Evolutionary conservation across 345 rosid genomes (phyloP).

Genomic region (Dovyalis caffra): DNA sequence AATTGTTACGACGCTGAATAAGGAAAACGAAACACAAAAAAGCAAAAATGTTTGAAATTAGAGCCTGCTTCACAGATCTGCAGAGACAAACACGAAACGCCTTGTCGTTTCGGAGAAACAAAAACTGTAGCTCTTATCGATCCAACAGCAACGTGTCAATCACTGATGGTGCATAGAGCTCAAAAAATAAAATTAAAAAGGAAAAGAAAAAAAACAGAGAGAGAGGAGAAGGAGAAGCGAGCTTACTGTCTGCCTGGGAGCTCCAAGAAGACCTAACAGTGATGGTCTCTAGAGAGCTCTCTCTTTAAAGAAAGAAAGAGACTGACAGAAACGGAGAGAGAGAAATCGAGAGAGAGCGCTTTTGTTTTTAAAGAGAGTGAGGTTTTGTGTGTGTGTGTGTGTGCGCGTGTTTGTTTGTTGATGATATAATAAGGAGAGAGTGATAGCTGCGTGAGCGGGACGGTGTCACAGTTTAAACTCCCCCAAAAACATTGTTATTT

Average conservation of each 20-base stretch:
- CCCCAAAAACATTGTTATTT: conserved; percentile 1
- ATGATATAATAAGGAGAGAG: conserved; percentile 19
- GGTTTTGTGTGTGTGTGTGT: background rate
- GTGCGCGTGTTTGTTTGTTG: background rate
- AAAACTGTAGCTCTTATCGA: conserved; percentile 7
- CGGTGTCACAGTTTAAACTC: conserved; percentile 56
- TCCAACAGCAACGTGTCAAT: conserved; percentile 19
- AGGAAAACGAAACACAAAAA: background rate
- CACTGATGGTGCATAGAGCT: background rate
- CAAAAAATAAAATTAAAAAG: background rate
- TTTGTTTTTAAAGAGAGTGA: conserved; percentile 7
- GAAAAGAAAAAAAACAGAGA: background rate
- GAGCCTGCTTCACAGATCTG: conserved; percentile 37
- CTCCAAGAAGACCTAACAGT: conserved; percentile 27
- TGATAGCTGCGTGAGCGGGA: conserved; percentile 57
- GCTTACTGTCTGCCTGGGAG: conserved; percentile 36
- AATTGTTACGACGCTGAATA: background rate
- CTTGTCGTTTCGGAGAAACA: conserved; percentile 1
- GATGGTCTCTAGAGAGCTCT: conserved; percentile 28
- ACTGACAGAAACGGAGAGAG: background rate
- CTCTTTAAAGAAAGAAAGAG: background rate
- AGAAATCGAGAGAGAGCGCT: too few relatives aligned
- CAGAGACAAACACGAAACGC: conserved; percentile 16
- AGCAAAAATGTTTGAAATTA: conserved; percentile 1
- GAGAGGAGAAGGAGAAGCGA: background rate